phyloP scores from a whole-genome alignment of 768 basidiomycete genomes.

The Pisolithus albus region DNA sequence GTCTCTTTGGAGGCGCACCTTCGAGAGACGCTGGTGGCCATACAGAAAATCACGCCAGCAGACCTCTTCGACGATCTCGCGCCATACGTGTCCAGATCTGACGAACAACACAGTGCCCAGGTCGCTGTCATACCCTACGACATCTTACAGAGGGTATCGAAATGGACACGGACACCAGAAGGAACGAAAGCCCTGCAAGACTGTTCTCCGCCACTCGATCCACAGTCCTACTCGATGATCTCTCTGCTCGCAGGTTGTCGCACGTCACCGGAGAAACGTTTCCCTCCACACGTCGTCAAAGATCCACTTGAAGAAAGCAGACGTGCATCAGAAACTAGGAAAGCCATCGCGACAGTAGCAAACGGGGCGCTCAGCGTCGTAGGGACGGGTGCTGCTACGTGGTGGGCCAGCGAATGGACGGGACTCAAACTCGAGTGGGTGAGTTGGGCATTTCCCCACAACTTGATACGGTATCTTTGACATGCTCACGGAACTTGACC shows the following conservation, averaged over 20 bases:
- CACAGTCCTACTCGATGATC: conserved; percentile 59
- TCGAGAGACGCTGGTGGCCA: conserved; percentile 37
- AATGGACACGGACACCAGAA: conserved; percentile 56
- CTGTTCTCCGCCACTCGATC: conserved; percentile 39
- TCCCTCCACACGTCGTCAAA: conserved; percentile 43
- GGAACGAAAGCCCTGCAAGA: conserved; percentile 37
- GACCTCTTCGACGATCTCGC: conserved; percentile 37
- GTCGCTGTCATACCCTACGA: conserved; percentile 54
- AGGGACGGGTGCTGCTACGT: conserved; percentile 60
- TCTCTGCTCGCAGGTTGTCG: conserved; percentile 69
- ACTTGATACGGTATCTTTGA: not conserved
- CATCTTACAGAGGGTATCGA: conserved; percentile 51
- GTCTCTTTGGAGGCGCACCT: conserved; percentile 69
- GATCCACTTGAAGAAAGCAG: conserved; percentile 44
- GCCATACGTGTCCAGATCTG: conserved; percentile 28
- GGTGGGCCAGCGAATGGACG: conserved; percentile 62
- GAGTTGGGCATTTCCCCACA: conserved; percentile 22
- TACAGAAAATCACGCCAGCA: conserved; percentile 41
- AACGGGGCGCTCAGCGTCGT: conserved; percentile 67
- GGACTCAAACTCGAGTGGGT: conserved; percentile 76
- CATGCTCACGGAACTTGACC: conserved; percentile 2
- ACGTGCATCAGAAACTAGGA: conserved; percentile 46
- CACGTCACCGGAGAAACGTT: conserved; percentile 72
- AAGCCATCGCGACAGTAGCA: conserved; percentile 60
- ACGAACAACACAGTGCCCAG: conserved; percentile 8